Conservation (phyloP, 305 asterid species). For the Petunia hybrid region DNA sequence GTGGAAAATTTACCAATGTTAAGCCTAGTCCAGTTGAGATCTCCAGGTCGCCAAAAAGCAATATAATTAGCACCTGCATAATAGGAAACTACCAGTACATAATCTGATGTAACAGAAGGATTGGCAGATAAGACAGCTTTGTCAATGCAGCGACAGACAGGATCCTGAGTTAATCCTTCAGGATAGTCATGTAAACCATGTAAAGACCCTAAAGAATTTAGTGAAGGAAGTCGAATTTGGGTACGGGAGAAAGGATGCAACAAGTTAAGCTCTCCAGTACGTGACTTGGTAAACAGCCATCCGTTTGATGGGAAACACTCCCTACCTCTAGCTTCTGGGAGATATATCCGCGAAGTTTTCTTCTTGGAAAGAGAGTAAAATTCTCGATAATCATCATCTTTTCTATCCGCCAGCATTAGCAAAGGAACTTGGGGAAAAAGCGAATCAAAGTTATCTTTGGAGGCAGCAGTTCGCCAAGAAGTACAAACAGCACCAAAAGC, state of each 20-base stretch:
- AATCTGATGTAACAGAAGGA: conserved; percentile 26
- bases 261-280: not conserved
- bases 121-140: conserved; percentile 18
- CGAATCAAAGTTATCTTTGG: not conserved
- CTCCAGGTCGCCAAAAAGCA: conserved; percentile 27
- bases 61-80: no score
- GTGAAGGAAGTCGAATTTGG: conserved; percentile 20
- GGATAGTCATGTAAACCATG: not conserved
- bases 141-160: not conserved
- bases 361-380: not conserved
- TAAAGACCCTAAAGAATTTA: not conserved
- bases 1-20: not conserved
- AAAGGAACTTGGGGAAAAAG: conserved; percentile 7
- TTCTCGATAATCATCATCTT: not conserved
- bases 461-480: conserved; percentile 24
- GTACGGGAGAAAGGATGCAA: conserved; percentile 29
- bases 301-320: not conserved
- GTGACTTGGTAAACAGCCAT: not conserved
- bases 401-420: conserved; percentile 12
- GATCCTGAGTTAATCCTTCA: no score
- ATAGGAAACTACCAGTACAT: not conserved
- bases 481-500: conserved; percentile 21
- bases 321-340: conserved; percentile 5
- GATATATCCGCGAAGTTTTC: no score
- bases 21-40: not conserved